Percentiles rank a stretch among this genome's conserved stretches.
Conservation (phyloP, 805 yeast genomes). For the Wickerhamiella shivajii region DNA sequence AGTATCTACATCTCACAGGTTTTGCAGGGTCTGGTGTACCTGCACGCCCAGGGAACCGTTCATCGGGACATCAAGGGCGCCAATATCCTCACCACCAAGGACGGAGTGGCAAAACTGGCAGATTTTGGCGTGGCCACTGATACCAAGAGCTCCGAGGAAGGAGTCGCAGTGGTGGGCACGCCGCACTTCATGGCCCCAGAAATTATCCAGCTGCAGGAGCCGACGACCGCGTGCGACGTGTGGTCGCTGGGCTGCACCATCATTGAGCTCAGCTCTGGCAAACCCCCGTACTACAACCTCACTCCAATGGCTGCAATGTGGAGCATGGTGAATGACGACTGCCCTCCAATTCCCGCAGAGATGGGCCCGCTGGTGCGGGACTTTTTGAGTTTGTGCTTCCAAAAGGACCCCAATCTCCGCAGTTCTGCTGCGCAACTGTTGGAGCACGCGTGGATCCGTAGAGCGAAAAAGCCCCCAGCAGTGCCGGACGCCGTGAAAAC, state of each 20-base stretch:
- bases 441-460: slow-evolving; percentile 46
- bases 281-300: slow-evolving; percentile 72
- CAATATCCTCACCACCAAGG: slow-evolving; percentile 45
- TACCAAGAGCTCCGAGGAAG: slow-evolving; percentile 9
- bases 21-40: slow-evolving; percentile 43
- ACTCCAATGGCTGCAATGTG: slow-evolving; percentile 69
- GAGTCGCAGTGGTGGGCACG: slow-evolving; percentile 46
- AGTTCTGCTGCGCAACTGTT: slow-evolving; percentile 40
- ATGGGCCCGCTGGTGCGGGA: slow-evolving; percentile 33
- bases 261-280: slow-evolving; percentile 69
- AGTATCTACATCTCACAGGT: slow-evolving; percentile 39
- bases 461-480: slow-evolving; percentile 9
- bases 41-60: slow-evolving; percentile 60
- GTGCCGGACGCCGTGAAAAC: slow-evolving; percentile 20
- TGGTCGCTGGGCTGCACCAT: slow-evolving; percentile 92
- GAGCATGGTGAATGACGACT: slow-evolving; percentile 64
- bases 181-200: slow-evolving; percentile 99
- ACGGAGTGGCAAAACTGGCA: slow-evolving; percentile 53
- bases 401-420: slow-evolving; percentile 49
- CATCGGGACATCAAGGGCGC: slow-evolving; percentile 72
- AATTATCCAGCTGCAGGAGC: slow-evolving; percentile 56
- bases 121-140: slow-evolving; percentile 65
- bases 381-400: slow-evolving; percentile 54
- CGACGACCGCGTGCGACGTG: slow-evolving; percentile 71
- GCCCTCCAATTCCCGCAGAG: slow-evolving; percentile 50